These are phyloP conservation scores for Mucor circinelloides DNA, from an alignment of 371 early-diverging fungal species.

Conservation along the genomic window DNA sequence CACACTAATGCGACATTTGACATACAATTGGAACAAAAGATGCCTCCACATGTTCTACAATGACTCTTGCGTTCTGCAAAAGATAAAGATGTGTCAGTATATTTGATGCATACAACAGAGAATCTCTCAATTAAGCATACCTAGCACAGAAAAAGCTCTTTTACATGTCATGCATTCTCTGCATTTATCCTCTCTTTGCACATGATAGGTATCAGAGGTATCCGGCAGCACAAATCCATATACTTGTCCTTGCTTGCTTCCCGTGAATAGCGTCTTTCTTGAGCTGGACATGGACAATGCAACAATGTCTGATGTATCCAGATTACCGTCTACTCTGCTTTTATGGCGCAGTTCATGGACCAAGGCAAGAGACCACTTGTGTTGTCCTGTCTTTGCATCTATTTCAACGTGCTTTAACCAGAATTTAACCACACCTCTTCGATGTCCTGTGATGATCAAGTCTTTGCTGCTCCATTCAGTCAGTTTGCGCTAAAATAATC, in stretches of 20 bases:
- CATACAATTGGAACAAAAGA: conserved; percentile 39
- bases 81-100: background rate
- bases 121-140: conserved; percentile 23
- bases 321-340: conserved; percentile 17
- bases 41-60: conserved; percentile 50
- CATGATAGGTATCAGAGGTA: conserved; percentile 68
- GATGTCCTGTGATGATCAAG: conserved; percentile 64
- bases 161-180: conserved; percentile 65
- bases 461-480: conserved; percentile 37
- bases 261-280: conserved; percentile 61
- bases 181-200: conserved; percentile 57
- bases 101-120: background rate
- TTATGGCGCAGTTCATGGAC: conserved; percentile 32
- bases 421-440: conserved; percentile 53
- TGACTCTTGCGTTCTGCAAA: conserved; percentile 40
- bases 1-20: conserved; percentile 19
- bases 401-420: conserved; percentile 48
- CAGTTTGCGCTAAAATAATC: conserved; percentile 5
- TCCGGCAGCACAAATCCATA: conserved; percentile 71
- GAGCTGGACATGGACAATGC: conserved; percentile 33
- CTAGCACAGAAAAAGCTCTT: conserved; percentile 61
- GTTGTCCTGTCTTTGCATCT: conserved; percentile 29
- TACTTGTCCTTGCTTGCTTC: conserved; percentile 64
- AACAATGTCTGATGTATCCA: conserved; percentile 42
- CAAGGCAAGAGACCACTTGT: conserved; percentile 37